Evolutionary conservation across 164 flowering plant species (phyloP).

Genomic region (Stephania yunnanensis): DNA sequence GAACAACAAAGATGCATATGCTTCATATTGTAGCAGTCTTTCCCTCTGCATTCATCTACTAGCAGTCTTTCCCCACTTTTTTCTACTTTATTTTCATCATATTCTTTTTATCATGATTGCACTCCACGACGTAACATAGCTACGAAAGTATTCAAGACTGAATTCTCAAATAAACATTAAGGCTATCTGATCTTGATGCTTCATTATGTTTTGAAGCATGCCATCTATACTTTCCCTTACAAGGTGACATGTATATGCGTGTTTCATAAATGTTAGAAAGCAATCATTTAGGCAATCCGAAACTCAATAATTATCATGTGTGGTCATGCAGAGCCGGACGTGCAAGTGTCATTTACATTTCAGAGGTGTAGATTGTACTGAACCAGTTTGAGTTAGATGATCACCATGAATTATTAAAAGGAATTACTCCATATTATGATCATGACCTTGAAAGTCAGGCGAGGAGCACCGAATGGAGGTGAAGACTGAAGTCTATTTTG

Average conservation of each 20-base stretch:
- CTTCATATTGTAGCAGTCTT: too few species aligned
- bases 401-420: too few species aligned
- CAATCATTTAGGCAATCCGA: neutral
- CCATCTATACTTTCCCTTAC: neutral
- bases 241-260: neutral
- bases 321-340: neutral
- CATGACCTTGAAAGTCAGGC: neutral
- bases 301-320: neutral
- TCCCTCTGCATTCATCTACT: too few species aligned
- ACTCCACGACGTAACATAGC: too few species aligned
- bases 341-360: neutral
- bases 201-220: neutral
- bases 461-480: neutral
- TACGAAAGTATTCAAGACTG: too few species aligned
- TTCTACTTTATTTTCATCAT: too few species aligned
- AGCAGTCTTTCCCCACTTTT: too few species aligned
- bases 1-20: too few species aligned
- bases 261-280: neutral
- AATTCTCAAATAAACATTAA: too few species aligned
- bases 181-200: too few species aligned
- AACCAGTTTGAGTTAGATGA: neutral
- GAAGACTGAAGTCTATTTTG: neutral
- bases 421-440: neutral
- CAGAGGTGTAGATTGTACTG: neutral
- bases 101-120: too few species aligned